Percentiles rank a stretch among this genome's conserved stretches.
Conservation (phyloP, 2,329 filamentous ascomycete genomes). For the Teratosphaeria zuluensis region DNA sequence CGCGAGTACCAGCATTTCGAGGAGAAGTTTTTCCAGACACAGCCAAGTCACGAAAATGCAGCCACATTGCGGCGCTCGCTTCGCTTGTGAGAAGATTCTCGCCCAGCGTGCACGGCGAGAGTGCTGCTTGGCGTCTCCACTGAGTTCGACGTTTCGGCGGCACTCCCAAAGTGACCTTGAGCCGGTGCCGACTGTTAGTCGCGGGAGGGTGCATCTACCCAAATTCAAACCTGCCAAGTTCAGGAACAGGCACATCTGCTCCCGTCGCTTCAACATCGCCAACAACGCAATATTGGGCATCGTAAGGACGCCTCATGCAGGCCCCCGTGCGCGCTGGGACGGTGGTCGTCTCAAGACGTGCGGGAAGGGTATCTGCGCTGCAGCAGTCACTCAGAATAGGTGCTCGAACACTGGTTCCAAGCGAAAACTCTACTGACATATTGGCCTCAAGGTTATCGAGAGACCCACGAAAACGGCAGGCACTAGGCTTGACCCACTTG, state of each 20-base stretch:
- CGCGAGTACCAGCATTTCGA: too few relatives aligned
- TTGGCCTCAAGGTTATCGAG: not conserved
- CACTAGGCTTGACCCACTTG: not conserved
- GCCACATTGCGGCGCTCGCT: too few relatives aligned
- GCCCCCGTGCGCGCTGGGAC: not conserved
- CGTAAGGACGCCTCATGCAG: not conserved
- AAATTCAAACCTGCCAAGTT: not conserved
- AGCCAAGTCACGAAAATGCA: too few relatives aligned
- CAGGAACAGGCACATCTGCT: not conserved
- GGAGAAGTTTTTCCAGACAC: too few relatives aligned
- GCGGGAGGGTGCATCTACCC: not conserved
- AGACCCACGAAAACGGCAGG: not conserved
- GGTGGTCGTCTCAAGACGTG: not conserved
- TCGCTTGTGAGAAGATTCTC: too few relatives aligned
- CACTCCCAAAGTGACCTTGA: not conserved
- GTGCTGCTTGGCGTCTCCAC: too few relatives aligned
- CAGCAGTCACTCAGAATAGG: not conserved
- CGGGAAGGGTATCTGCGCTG: not conserved
- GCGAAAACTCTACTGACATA: not conserved
- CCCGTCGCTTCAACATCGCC: not conserved
- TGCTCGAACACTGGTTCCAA: not conserved
- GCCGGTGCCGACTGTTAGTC: not conserved
- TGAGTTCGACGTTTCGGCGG: not conserved
- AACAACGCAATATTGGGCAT: not conserved
- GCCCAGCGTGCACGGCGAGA: too few relatives aligned